These are phyloP conservation scores for Zostera marina DNA, from an alignment of 116 monocot genomes.

Conservation along the genomic window DNA sequence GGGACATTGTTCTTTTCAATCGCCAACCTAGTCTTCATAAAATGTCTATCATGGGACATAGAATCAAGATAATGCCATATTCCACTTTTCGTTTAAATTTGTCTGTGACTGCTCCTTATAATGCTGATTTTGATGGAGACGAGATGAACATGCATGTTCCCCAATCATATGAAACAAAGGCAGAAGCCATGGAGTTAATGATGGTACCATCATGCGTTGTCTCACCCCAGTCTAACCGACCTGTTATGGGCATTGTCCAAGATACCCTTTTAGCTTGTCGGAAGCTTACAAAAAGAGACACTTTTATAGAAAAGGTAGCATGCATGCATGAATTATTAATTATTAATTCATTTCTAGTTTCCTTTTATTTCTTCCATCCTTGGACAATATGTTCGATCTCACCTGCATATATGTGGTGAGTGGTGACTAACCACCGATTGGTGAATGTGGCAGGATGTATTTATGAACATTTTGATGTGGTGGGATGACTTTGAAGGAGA, in stretches of 20 bases:
- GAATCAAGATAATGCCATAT: slow-evolving; percentile 97
- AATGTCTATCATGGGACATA: slow-evolving; percentile 99
- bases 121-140: slow-evolving; percentile 99
- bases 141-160: slow-evolving; percentile 99
- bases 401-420: too few relatives aligned
- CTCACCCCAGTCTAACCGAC: slow-evolving; percentile 92
- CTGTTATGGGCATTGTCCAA: slow-evolving; percentile 99
- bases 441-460: slow-evolving; percentile 67
- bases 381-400: too few relatives aligned
- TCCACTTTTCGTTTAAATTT: slow-evolving; percentile 95
- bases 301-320: slow-evolving; percentile 96
- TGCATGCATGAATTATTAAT: too few relatives aligned
- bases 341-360: background rate
- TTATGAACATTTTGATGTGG: slow-evolving; percentile 99
- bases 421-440: too few relatives aligned
- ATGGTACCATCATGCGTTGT: slow-evolving; percentile 98
- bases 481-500: slow-evolving; percentile 99
- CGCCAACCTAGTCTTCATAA: slow-evolving; percentile 97
- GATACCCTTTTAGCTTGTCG: slow-evolving; percentile 87
- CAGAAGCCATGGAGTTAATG: slow-evolving; percentile 93
- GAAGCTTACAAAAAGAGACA: slow-evolving; percentile 97
- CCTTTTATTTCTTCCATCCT: too few relatives aligned
- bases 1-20: slow-evolving; percentile 95
- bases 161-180: slow-evolving; percentile 94
- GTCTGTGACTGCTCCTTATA: slow-evolving; percentile 95